Base-by-base conservation (phyloP, 2,329 filamentous ascomycete genomes). In the Didymella arachidicola region DNA sequence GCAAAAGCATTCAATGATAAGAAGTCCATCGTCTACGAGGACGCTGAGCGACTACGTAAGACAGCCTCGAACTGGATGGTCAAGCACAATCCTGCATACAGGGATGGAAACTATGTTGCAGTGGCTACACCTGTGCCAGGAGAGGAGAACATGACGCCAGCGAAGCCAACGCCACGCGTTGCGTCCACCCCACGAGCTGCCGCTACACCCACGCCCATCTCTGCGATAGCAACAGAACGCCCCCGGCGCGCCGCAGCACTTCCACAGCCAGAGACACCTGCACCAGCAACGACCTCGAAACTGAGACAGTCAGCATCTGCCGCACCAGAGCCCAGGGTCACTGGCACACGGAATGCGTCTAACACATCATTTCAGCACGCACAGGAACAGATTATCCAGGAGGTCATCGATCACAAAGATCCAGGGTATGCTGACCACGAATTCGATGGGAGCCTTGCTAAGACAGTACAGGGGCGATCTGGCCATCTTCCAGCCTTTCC, bases 21-120 rank as follows among this genome's bases (percentile, higher is more conserved):
- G 66, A 85, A 84, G 42, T 92, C 91, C 0, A 80, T 87, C 57
- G 83, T 90, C 36, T 94, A 89, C 72, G 89, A 92, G 42, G 92
- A 97, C 79, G 92, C 93, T 8, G 93, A 97, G 77, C 87, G 92
- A 47, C 86, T 97, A 44, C 86, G 93, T 45, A 97, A 96, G 78
- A 89, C 92, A 3, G 83, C 94, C 39, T 93, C 90, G 74, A 94
- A 93, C 70, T 92, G 88, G 75, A 96, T 96, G 92, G 89, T 88
- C 55, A 90, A 90, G 75, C 85, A 89, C 67, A 96, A 97, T 69
- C 92, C 93, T 14, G 91, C 91, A 16, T 96, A 96, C 76, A 86
- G 87, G 62, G 79, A 86, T 63, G 81, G 83, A 16, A 70, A 57
- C 45, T 95, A 96, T 71, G 83, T 86, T 60, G 89, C 90, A 5